Evolutionary conservation across 2,329 filamentous ascomycete species (phyloP).

Genomic region (Sphaerulina musiva): DNA sequence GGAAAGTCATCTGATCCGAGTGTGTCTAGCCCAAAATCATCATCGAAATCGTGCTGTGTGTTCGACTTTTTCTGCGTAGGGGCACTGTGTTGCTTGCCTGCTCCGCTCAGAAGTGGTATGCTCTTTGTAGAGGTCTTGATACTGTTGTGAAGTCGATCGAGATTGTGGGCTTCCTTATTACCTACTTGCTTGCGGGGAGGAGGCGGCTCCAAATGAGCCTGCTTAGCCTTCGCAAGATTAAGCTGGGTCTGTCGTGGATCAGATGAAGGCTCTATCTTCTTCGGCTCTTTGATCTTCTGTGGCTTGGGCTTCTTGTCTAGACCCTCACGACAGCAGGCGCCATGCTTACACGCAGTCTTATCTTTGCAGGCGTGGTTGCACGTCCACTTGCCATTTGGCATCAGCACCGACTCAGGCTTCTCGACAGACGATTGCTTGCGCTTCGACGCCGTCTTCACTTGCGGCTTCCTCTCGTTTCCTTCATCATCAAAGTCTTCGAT

Average conservation of each 20-base stretch:
- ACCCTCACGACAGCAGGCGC: conserved; percentile 62
- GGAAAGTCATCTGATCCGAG: conserved; percentile 16
- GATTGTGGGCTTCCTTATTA: conserved; percentile 15
- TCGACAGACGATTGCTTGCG: conserved; percentile 5
- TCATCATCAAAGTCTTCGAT: conserved; percentile 47
- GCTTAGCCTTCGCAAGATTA: conserved; percentile 18
- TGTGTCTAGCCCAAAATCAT: conserved; percentile 21
- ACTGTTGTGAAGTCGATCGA: conserved; percentile 25
- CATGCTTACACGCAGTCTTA: conserved; percentile 57
- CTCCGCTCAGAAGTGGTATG: conserved; percentile 11
- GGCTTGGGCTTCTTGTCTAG: conserved; percentile 56
- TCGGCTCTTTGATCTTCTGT: conserved; percentile 36
- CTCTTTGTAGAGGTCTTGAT: conserved; percentile 19
- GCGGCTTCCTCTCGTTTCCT: conserved; percentile 9
- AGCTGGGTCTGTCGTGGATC: conserved; percentile 30
- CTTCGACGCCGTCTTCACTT: conserved; percentile 3
- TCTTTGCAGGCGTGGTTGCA: conserved; percentile 67
- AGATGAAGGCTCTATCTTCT: conserved; percentile 25
- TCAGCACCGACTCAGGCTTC: conserved; percentile 42
- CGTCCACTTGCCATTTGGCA: conserved; percentile 65
- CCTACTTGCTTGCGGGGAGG: conserved; percentile 5
- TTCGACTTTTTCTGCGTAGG: not conserved
- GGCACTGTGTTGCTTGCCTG: not conserved
- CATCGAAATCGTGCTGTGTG: conserved; percentile 4
- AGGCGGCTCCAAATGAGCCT: not conserved